Conservation (phyloP, 495 filamentous ascomycete species). For the Chaetomidium leptoderma region DNA sequence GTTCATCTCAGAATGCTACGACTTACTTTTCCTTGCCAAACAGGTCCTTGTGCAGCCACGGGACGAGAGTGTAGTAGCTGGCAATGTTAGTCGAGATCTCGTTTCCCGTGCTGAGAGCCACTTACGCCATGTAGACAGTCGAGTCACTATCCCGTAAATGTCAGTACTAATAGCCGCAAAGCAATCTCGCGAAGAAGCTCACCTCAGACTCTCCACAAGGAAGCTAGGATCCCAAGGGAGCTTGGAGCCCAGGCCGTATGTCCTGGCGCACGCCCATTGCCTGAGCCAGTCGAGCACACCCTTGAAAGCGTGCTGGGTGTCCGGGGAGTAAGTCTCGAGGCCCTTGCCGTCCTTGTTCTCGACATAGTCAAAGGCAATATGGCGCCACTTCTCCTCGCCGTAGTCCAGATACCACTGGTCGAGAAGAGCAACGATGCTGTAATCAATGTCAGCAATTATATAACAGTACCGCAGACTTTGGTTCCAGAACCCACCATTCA, state of each 20-base stretch:
- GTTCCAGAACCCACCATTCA: constrained; percentile 37
- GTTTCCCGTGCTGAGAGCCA: not conserved
- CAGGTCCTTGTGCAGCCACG: constrained; percentile 72
- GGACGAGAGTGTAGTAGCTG: constrained; percentile 85
- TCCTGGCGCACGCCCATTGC: constrained; percentile 91
- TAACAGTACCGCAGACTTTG: no score
- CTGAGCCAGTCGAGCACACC: constrained; percentile 84
- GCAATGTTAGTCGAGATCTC: not conserved
- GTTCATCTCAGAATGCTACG: not conserved
- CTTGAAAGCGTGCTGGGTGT: constrained; percentile 79
- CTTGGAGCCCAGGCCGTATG: constrained; percentile 88
- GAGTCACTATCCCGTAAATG: constrained; percentile 74
- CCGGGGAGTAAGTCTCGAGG: constrained; percentile 71
- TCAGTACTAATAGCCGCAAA: not conserved
- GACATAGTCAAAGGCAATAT: constrained; percentile 68
- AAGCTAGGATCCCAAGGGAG: constrained; percentile 92
- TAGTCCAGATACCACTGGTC: constrained; percentile 99
- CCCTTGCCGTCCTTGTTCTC: constrained; percentile 55
- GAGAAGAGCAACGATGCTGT: constrained; percentile 82
- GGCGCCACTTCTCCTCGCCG: constrained; percentile 74
- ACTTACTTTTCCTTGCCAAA: constrained; percentile 60
- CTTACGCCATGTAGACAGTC: constrained; percentile 80
- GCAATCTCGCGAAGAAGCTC: not conserved
- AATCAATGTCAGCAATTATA: not conserved
- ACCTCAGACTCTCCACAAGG: constrained; percentile 66